Conservation (phyloP, 2,329 filamentous ascomycete genomes). For the Mycosphaerella sp. region DNA sequence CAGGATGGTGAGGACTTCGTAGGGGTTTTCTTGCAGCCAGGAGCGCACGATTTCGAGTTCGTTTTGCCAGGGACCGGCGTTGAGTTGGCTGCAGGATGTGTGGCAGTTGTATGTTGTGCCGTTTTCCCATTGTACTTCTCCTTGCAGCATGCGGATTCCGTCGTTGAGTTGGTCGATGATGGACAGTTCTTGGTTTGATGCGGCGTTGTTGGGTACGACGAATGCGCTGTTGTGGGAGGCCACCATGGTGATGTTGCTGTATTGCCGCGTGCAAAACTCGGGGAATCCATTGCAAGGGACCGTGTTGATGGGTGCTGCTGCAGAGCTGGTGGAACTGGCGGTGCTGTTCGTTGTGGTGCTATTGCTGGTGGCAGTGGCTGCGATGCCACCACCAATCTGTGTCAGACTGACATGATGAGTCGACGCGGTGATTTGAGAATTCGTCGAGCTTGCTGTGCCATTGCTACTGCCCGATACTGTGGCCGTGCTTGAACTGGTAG, state of each 20-base stretch:
- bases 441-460: slow-evolving; percentile 8
- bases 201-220: slow-evolving; percentile 60
- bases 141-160: slow-evolving; percentile 59
- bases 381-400: slow-evolving; percentile 14
- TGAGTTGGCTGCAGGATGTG: slow-evolving; percentile 71
- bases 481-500: slow-evolving; percentile 28
- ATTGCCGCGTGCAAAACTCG: slow-evolving; percentile 69
- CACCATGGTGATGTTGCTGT: slow-evolving; percentile 74
- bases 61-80: slow-evolving; percentile 68
- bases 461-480: slow-evolving; percentile 40
- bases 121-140: slow-evolving; percentile 51
- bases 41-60: slow-evolving; percentile 62
- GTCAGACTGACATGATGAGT: slow-evolving; percentile 22
- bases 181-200: slow-evolving; percentile 64
- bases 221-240: slow-evolving; percentile 80
- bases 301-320: slow-evolving; percentile 55
- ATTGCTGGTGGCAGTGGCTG: slow-evolving; percentile 16
- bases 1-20: slow-evolving; percentile 81
- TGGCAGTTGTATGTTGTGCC: slow-evolving; percentile 72
- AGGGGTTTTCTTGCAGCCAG: slow-evolving; percentile 72
- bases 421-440: slow-evolving; percentile 25
- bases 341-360: slow-evolving; percentile 24
- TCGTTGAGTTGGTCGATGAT: slow-evolving; percentile 71
- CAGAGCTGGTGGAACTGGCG: slow-evolving; percentile 18
- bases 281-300: slow-evolving; percentile 67